These are phyloP conservation scores for Phoenix roebelenii DNA, from an alignment of 176 grass and related monocot species.

Conservation along the genomic window DNA sequence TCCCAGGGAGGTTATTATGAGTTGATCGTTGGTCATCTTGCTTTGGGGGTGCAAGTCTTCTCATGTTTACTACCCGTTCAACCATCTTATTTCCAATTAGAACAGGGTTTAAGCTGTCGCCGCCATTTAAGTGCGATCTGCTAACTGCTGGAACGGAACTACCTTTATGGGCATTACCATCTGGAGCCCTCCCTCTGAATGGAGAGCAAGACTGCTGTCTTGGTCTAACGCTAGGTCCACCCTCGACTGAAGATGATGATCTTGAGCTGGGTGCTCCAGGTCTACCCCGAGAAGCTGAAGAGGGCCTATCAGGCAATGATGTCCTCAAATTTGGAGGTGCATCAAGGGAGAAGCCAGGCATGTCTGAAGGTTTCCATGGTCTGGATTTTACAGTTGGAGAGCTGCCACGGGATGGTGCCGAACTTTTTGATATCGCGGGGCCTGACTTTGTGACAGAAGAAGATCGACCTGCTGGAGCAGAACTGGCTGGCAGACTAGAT, in stretches of 20 bases:
- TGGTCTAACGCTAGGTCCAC: conserved; percentile 49
- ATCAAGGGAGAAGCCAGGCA: conserved; percentile 79
- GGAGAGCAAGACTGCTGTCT: conserved; percentile 91
- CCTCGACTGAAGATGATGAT: conserved; percentile 83
- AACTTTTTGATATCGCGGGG: conserved; percentile 31
- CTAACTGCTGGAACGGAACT: conserved; percentile 58
- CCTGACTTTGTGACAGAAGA: conserved; percentile 39
- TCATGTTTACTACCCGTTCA: conserved; percentile 89
- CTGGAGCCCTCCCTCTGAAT: conserved; percentile 66
- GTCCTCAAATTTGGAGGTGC: conserved; percentile 75
- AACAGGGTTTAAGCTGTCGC: conserved; percentile 58
- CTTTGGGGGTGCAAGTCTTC: conserved; percentile 82
- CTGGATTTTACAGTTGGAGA: conserved; percentile 84
- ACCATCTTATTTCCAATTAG: conserved; percentile 93
- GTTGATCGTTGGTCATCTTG: conserved; percentile 55
- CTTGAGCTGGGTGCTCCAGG: conserved; percentile 77
- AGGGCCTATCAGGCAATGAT: conserved; percentile 71
- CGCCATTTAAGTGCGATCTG: conserved; percentile 51
- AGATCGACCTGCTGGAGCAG: conserved; percentile 35
- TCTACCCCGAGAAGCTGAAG: conserved; percentile 73
- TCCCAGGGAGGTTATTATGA: conserved; percentile 44
- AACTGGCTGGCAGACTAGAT: conserved; percentile 26
- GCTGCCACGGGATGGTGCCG: conserved; percentile 45
- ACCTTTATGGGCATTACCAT: conserved; percentile 41
- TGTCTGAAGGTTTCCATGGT: conserved; percentile 81